These are phyloP conservation scores for Kurtzmaniella quercitrusa DNA, from an alignment of 1,139 yeast species.

Conservation along the genomic window DNA sequence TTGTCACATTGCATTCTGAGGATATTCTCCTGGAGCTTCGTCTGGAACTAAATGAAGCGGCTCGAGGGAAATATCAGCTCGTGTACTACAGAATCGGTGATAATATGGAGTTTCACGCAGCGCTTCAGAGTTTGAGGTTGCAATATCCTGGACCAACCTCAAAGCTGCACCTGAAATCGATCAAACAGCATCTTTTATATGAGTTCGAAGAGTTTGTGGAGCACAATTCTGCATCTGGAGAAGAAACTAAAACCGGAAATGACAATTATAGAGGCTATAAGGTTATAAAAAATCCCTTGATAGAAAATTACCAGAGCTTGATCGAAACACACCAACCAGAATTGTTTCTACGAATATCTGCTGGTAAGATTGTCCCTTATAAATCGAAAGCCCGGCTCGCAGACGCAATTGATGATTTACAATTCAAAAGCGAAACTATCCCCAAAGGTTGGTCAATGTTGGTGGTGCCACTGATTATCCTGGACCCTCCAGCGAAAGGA, in stretches of 20 bases:
- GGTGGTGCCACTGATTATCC: conserved; percentile 22
- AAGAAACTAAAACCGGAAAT: not conserved
- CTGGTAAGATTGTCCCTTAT: conserved; percentile 3
- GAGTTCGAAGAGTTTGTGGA: not conserved
- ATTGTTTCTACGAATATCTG: conserved; percentile 14
- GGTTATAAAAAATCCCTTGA: not conserved
- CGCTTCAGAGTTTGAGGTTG: conserved; percentile 13
- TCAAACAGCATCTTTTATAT: not conserved
- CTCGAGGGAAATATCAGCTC: conserved; percentile 26
- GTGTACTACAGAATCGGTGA: conserved; percentile 26
- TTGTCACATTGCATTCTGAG: conserved; percentile 29
- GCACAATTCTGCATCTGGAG: not conserved
- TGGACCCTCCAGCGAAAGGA: conserved; percentile 30
- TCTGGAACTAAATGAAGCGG: conserved; percentile 22
- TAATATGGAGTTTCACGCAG: conserved; percentile 15
- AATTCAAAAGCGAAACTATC: not conserved
- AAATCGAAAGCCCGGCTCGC: conserved; percentile 8
- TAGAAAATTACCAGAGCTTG: conserved; percentile 7
- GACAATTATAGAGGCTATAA: not conserved
- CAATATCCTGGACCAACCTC: conserved; percentile 7
- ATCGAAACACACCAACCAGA: conserved; percentile 18
- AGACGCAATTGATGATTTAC: not conserved
- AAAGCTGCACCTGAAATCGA: not conserved
- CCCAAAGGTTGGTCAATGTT: conserved; percentile 14
- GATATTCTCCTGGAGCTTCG: conserved; percentile 23